phyloP scores from a whole-genome alignment of 331 rosid genomes.

The Pyrus hybrid region DNA sequence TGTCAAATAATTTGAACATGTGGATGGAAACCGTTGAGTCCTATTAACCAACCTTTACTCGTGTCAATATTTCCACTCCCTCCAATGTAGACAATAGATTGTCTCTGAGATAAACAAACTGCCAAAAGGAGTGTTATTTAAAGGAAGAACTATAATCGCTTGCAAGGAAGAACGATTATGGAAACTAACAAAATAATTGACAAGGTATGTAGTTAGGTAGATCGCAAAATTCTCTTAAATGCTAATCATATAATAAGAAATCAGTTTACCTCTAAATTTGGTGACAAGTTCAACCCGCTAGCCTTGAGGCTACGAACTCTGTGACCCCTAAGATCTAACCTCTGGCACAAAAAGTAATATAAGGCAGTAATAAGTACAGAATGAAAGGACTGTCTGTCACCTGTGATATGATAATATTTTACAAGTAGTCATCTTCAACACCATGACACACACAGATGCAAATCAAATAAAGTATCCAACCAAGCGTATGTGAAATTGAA shows the following conservation, averaged over 20 bases:
- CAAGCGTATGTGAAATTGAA: neutral
- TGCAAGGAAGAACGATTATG: neutral
- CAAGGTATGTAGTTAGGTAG: neutral
- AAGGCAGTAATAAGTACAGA: slow-evolving; percentile 8
- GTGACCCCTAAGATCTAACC: slow-evolving; percentile 98
- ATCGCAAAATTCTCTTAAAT: neutral
- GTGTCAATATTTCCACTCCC: slow-evolving; percentile 76
- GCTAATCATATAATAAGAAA: neutral
- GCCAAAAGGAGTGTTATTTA: slow-evolving; percentile 29
- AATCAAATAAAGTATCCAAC: neutral
- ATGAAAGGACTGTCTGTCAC: neutral
- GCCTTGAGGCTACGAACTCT: slow-evolving; percentile 89
- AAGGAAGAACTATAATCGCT: neutral
- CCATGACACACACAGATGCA: neutral
- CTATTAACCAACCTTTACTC: slow-evolving; percentile 74
- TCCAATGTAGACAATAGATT: slow-evolving; percentile 88
- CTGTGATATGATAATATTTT: neutral
- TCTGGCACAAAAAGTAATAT: slow-evolving; percentile 34
- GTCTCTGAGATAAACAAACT: slow-evolving; percentile 97
- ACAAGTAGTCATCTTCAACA: neutral
- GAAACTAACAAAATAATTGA: neutral
- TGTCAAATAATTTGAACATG: too few relatives aligned
- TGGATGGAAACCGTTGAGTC: too few relatives aligned
- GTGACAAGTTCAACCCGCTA: slow-evolving; percentile 82
- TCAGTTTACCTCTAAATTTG: slow-evolving; percentile 77